Percentiles rank a stretch among this genome's conserved stretches.
These are phyloP conservation scores for Zelonia costaricensis DNA, from an alignment of 208 protist species.

Conservation along the genomic window DNA sequence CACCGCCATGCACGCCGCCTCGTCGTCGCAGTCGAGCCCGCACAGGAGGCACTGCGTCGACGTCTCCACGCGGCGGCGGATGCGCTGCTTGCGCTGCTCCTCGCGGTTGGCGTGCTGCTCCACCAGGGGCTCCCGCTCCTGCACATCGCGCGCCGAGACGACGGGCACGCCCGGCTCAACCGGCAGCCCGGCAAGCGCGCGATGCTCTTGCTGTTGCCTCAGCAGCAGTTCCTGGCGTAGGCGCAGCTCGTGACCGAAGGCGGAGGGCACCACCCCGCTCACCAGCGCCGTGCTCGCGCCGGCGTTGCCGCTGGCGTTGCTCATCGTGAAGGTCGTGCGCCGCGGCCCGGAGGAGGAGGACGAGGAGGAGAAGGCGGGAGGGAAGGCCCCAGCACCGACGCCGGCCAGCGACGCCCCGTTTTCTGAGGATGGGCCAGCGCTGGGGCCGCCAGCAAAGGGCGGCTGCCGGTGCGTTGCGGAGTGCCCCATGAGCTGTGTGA, in stretches of 20 bases:
- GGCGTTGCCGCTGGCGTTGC: slow-evolving; percentile 24
- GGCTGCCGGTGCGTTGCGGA: not conserved
- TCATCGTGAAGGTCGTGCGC: slow-evolving; percentile 61
- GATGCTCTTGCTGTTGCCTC: slow-evolving; percentile 18
- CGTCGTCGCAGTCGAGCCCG: slow-evolving; percentile 61
- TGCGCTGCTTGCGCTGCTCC: slow-evolving; percentile 65
- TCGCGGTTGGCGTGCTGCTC: slow-evolving; percentile 63
- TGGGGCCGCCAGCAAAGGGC: not conserved
- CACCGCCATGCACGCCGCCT: slow-evolving; percentile 37
- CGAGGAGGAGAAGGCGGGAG: slow-evolving; percentile 45
- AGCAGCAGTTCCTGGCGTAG: slow-evolving; percentile 48
- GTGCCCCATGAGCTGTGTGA: slow-evolving; percentile 38
- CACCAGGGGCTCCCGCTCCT: slow-evolving; percentile 53
- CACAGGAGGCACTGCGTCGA: slow-evolving; percentile 72
- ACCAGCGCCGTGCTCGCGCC: slow-evolving; percentile 23
- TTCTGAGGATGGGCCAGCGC: slow-evolving; percentile 13
- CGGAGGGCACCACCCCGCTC: slow-evolving; percentile 48
- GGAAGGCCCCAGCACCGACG: slow-evolving; percentile 11
- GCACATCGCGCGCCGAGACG: slow-evolving; percentile 50
- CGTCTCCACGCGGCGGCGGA: slow-evolving; percentile 57
- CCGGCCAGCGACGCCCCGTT: slow-evolving; percentile 11
- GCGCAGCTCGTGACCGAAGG: slow-evolving; percentile 36
- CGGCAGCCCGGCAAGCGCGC: slow-evolving; percentile 3
- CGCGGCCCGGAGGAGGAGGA: slow-evolving; percentile 45
- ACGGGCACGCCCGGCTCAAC: slow-evolving; percentile 45